Percentiles rank a stretch among this genome's conserved stretches.
Conservation (phyloP, 148 eudicot species). For the Arbutus unedo region DNA sequence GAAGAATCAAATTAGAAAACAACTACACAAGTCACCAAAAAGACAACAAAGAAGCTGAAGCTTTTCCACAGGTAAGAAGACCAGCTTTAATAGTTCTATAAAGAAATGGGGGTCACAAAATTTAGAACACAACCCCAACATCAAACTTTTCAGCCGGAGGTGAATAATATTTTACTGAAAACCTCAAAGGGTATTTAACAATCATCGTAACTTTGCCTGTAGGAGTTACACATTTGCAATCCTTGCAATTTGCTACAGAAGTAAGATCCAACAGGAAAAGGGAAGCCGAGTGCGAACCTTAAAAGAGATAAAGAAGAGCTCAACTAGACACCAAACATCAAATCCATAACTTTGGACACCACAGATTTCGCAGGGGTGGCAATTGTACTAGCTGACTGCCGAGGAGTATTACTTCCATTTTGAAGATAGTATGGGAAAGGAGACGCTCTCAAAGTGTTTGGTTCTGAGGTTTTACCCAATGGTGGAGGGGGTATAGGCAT, state of each 20-base stretch:
- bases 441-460: slow-evolving; percentile 31
- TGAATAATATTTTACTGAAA: background rate
- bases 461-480: slow-evolving; percentile 39
- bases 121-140: background rate
- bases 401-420: slow-evolving; percentile 49
- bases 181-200: background rate
- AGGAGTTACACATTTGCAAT: background rate
- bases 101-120: background rate
- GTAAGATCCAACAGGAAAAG: background rate
- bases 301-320: slow-evolving; percentile 1
- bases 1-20: background rate
- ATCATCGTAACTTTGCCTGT: background rate
- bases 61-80: background rate
- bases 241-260: background rate
- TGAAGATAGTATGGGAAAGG: slow-evolving; percentile 49
- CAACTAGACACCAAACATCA: slow-evolving; percentile 82
- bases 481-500: slow-evolving; percentile 61
- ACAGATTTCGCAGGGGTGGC: slow-evolving; percentile 84
- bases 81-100: background rate
- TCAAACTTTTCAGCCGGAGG: background rate
- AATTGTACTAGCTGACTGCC: slow-evolving; percentile 60
- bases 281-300: background rate
- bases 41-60: background rate
- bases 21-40: background rate
- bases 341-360: slow-evolving; percentile 67